Base-by-base conservation (phyloP, 75 land plant genomes). In the Sequoiadendron giganteum region DNA sequence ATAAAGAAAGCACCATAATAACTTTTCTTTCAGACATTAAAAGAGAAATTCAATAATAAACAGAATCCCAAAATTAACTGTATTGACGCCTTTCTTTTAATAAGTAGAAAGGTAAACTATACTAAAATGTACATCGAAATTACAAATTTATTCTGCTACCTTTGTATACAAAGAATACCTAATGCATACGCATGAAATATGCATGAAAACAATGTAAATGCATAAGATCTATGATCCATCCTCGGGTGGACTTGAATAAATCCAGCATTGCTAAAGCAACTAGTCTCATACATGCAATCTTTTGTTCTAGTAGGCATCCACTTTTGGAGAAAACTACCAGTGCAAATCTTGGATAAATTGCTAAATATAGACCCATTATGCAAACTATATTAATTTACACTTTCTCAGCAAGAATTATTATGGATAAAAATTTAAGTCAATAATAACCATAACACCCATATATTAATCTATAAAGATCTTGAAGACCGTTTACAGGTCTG, bases 401-500 rank as follows among this genome's bases (percentile, higher is more conserved):
- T 47, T n/a, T 82, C 84, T 82, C 32, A 10, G 47, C 52, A 8
- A 82, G 32, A 82, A 45, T 21, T n/a, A 40, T 1, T 19, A 43
- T n/a, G 47, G 48, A n/a, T 82, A 45, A 47, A 43, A 45, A 10
- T 47, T 10, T 1, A 47, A 45, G 34, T 82, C 32, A 39, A n/a
- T 82, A 79, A 79, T 82, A 11, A 43, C 30, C 84, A n/a, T 25
- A 45, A 82, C 84, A 47, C 48, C 16, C 14, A 1, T 42, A 21
- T 9, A 45, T 82, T 28, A n/a, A 82, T 43, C 38, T 28, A 43
- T 25, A 43, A 82, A 45, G 34, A 43, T 10, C 47, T 25, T 25
- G 42, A 43, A 85, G 73, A 48, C 19, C 36, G 47, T 18, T 94
- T 90, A 95, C 86, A 96, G 94, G 16, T 96, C 95, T 56, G 92